Conservation (phyloP, 2,329 filamentous ascomycete genomes). For the Malbranchea zuffiana region DNA sequence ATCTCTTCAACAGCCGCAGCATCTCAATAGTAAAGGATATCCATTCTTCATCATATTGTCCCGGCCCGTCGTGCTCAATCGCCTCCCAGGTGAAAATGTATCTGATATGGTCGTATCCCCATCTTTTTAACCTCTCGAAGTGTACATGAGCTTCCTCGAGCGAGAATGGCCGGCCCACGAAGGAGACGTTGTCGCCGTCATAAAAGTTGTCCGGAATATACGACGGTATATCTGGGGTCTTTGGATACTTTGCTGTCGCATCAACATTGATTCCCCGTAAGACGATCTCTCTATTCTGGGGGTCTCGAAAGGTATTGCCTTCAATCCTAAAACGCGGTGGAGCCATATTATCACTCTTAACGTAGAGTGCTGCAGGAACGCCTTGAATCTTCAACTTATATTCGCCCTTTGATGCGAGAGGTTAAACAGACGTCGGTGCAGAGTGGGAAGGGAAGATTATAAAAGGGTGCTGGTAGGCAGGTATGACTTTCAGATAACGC, state of each 20-base stretch:
- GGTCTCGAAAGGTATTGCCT: slow-evolving; percentile 72
- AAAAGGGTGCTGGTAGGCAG: too few relatives aligned
- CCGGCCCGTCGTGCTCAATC: slow-evolving; percentile 85
- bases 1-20: slow-evolving; percentile 70
- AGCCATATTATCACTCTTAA: too few relatives aligned
- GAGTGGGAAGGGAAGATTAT: too few relatives aligned
- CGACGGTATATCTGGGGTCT: slow-evolving; percentile 67
- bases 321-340: slow-evolving; percentile 71
- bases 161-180: slow-evolving; percentile 74
- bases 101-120: slow-evolving; percentile 90
- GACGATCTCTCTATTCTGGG: slow-evolving; percentile 69
- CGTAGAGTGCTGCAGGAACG: too few relatives aligned
- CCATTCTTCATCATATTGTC: slow-evolving; percentile 87
- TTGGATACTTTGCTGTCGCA: slow-evolving; percentile 81
- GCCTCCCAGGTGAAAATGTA: slow-evolving; percentile 99
- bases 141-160: slow-evolving; percentile 73
- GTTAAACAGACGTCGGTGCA: too few relatives aligned
- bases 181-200: slow-evolving; percentile 82
- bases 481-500: too few relatives aligned
- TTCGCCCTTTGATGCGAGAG: too few relatives aligned
- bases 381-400: too few relatives aligned
- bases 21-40: slow-evolving; percentile 83
- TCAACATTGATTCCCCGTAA: slow-evolving; percentile 91
- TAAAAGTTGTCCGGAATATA: slow-evolving; percentile 73
- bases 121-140: slow-evolving; percentile 73